A percentile compares a stretch with the other conserved stretches of the same genome.
phyloP scores from a whole-genome alignment of 805 yeast species.

The Metschnikowia reukaufii region DNA sequence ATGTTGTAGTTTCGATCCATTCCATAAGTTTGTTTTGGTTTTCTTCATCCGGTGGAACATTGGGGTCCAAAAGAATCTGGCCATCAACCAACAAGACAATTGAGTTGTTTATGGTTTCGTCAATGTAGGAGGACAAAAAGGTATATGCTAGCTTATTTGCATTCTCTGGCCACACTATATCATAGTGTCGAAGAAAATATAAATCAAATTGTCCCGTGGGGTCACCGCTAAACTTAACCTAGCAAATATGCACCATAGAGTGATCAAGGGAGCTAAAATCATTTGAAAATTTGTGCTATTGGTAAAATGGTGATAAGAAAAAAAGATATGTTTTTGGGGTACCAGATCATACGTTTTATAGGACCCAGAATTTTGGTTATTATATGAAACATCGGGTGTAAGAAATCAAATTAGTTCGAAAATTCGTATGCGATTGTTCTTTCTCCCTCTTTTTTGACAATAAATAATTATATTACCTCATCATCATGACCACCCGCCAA shows the following conservation, averaged over 20 bases:
- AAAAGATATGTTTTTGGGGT: too few species aligned
- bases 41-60: neutral
- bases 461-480: too few species aligned
- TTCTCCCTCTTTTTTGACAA: too few species aligned
- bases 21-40: neutral
- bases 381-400: too few species aligned
- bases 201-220: neutral
- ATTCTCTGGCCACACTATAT: conserved; percentile 9
- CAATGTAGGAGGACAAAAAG: neutral
- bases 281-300: too few species aligned
- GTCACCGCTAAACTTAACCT: neutral
- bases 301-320: too few species aligned
- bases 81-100: conserved; percentile 3
- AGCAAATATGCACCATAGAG: neutral
- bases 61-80: conserved; percentile 2
- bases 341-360: too few species aligned
- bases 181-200: conserved; percentile 7
- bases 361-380: too few species aligned
- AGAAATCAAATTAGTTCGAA: too few species aligned
- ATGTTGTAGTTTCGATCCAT: conserved; percentile 6
- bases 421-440: too few species aligned
- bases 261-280: neutral
- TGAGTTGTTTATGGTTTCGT: neutral
- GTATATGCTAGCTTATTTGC: conserved; percentile 10
- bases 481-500: too few species aligned